Conservation (phyloP, 306 rosid genomes). For the Purshia tridentata region DNA sequence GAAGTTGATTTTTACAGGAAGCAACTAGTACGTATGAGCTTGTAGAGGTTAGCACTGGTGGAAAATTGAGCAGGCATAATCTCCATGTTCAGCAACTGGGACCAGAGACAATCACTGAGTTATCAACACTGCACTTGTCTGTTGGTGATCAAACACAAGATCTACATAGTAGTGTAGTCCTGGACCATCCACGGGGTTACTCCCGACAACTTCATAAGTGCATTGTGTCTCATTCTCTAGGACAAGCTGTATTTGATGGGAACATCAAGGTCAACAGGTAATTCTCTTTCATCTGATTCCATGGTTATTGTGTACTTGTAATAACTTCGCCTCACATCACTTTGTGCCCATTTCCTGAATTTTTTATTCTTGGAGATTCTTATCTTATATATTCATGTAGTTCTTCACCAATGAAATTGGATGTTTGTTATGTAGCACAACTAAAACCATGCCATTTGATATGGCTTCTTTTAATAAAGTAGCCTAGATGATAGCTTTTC, state of each 20-base stretch:
- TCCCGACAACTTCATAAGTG: constrained; percentile 94
- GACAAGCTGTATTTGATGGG: constrained; percentile 94
- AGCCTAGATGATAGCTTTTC: not conserved
- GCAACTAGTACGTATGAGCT: constrained; percentile 72
- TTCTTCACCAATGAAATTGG: not conserved
- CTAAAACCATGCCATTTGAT: constrained; percentile 1
- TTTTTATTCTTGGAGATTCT: not conserved
- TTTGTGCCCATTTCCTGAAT: no score
- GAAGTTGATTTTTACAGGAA: constrained; percentile 55
- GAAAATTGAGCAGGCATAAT: constrained; percentile 86
- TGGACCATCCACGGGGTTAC: constrained; percentile 90
- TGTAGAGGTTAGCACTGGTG: constrained; percentile 80
- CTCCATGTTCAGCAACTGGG: constrained; percentile 83
- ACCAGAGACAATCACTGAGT: constrained; percentile 70
- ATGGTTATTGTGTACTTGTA: not conserved
- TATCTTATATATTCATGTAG: not conserved
- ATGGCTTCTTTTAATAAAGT: not conserved
- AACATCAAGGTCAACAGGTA: constrained; percentile 90
- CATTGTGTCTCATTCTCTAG: constrained; percentile 79
- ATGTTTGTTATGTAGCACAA: not conserved
- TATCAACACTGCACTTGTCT: constrained; percentile 79
- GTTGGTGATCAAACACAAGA: constrained; percentile 85
- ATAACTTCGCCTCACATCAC: not conserved
- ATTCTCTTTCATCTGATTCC: constrained; percentile 13
- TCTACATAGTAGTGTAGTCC: constrained; percentile 73